These are phyloP conservation scores for Pholiota conissans DNA, from an alignment of 768 basidiomycete genomes.

Conservation along the genomic window DNA sequence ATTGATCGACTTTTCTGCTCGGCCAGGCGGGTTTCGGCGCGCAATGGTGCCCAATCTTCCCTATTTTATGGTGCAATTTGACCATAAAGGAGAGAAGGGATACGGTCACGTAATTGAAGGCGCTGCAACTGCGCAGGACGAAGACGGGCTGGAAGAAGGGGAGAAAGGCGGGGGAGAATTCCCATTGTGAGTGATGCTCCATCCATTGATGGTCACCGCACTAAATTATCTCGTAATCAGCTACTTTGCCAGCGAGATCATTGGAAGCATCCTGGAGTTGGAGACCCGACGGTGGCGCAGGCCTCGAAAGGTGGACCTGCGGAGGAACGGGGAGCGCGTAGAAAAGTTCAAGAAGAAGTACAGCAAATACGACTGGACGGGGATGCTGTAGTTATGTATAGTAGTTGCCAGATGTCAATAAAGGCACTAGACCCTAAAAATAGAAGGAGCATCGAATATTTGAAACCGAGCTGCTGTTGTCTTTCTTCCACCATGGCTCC, in stretches of 20 bases:
- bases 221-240: conserved; percentile 35
- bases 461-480: neutral
- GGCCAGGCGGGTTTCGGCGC: conserved; percentile 91
- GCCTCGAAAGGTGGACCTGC: conserved; percentile 72
- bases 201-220: neutral
- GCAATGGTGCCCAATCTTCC: conserved; percentile 96
- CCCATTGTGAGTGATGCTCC: conserved; percentile 58
- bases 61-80: conserved; percentile 99
- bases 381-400: conserved; percentile 44
- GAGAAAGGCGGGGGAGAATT: conserved; percentile 93
- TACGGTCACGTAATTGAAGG: conserved; percentile 99
- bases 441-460: neutral
- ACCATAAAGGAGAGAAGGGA: conserved; percentile 96
- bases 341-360: conserved; percentile 72
- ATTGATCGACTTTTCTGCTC: conserved; percentile 86
- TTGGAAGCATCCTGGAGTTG: conserved; percentile 87
- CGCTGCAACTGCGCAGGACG: conserved; percentile 61
- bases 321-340: conserved; percentile 70
- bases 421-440: neutral
- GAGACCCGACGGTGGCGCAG: conserved; percentile 86
- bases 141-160: conserved; percentile 76
- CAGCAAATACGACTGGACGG: conserved; percentile 80
- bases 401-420: neutral
- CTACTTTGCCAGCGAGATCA: conserved; percentile 94
- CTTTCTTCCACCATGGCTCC: conserved; percentile 27